Evolutionary conservation across 129 eudicot species (phyloP).

Genomic region (Cynara cardunculus): DNA sequence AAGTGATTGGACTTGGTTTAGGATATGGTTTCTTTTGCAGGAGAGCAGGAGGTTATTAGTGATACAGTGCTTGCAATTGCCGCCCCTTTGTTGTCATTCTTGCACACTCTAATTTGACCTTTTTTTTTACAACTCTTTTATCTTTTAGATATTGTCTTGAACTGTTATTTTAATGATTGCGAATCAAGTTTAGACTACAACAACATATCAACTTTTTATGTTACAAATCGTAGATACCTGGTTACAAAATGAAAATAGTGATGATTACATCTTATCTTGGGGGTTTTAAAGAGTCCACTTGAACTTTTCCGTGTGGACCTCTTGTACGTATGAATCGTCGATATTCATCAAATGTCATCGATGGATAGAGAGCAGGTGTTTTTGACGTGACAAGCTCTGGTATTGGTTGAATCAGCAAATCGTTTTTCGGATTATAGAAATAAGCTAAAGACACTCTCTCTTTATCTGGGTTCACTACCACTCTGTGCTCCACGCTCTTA

Average conservation of each 20-base stretch:
- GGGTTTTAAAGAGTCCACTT: constrained; percentile 57
- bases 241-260: not conserved
- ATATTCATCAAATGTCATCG: constrained; percentile 82
- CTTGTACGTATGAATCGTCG: constrained; percentile 64
- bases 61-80: constrained; percentile 10
- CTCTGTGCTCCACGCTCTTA: constrained; percentile 85
- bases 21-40: constrained; percentile 29
- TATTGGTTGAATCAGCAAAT: constrained; percentile 56
- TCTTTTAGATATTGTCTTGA: not conserved
- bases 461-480: constrained; percentile 55
- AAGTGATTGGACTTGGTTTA: constrained; percentile 26
- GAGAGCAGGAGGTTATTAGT: constrained; percentile 13
- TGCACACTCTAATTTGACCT: constrained; percentile 2
- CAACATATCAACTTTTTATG: not conserved
- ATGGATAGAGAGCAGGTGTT: constrained; percentile 54
- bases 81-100: constrained; percentile 15
- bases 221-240: not conserved
- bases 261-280: constrained; percentile 22
- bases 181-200: not conserved
- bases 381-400: constrained; percentile 50
- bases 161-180: not conserved
- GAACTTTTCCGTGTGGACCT: constrained; percentile 86
- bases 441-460: constrained; percentile 76
- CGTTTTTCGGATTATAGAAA: constrained; percentile 76
- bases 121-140: not conserved